Base-by-base conservation (phyloP, 192 early-diverging fungal species). In the Gonapodya sp. region DNA sequence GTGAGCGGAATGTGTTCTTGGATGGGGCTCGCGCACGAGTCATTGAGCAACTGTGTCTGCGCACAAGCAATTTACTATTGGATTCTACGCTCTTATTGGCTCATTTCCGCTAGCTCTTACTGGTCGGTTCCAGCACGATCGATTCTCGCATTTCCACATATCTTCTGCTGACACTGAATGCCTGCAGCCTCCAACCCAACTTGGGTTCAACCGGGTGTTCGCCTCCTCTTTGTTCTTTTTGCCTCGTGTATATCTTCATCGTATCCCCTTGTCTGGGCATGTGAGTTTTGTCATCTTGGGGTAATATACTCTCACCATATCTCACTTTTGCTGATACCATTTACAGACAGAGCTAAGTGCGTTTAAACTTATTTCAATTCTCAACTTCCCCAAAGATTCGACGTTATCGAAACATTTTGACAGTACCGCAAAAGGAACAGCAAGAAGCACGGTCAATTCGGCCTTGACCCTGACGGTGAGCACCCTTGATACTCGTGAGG, bases 231-330 rank as follows among this genome's bases (percentile, higher is more conserved):
- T 33, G 2, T 77, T 16, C 75, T 77, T 34, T 33, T 77, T 8
- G 75, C 75, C 2, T 18, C 30, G 8, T 18, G 18, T 34, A 77
- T 77, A 16, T 77, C 75, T 14, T 16, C 8, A 2, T 32, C 30
- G 18, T 77, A 77, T 33, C 75, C 75, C 2, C 14, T 77, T 2
- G 75, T 77, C 75, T 77, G 75, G 75, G 75, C 75, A 33, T 77
- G 34, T 33, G n/a, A n/a, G n/a, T n/a, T n/a, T n/a, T n/a, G n/a
- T n/a, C n/a, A n/a, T n/a, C n/a, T n/a, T n/a, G 18, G 75, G 30
- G 75, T 33, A 18, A 64, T 16, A 24, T 64, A 16, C 46, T 8
- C 24, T 64, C 46, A 16, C 8, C 46, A 64, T 16, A 64, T n/a
- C n/a, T n/a, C 46, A 64, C 24, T 64, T 64, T 64, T 64, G 46